These are phyloP conservation scores for Plasmodium adleri DNA, from an alignment of 169 alveolate species.

Conservation along the genomic window DNA sequence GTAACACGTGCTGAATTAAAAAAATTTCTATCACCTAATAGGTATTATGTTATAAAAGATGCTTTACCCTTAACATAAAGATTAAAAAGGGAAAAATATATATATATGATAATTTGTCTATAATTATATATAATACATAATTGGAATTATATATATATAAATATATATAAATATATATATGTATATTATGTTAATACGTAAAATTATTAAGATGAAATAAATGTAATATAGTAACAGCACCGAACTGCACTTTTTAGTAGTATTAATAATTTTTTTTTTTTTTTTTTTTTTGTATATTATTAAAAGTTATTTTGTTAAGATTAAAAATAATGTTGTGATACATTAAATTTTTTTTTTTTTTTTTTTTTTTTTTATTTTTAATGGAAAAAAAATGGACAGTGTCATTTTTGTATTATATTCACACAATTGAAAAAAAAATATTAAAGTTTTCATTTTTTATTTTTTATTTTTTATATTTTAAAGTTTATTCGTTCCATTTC, in stretches of 20 bases:
- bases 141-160: neutral
- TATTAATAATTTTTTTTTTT: no score
- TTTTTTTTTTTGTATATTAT: no score
- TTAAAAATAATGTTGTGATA: no score
- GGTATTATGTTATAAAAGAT: constrained; percentile 48
- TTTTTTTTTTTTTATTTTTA: neutral
- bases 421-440: neutral
- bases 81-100: neutral
- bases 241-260: no score
- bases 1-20: constrained; percentile 79
- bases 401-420: neutral
- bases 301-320: no score
- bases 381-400: neutral
- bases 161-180: neutral
- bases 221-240: no score
- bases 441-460: neutral
- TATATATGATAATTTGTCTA: no score
- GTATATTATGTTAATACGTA: no score
- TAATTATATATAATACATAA: constrained; percentile 2
- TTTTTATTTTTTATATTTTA: constrained; percentile 10
- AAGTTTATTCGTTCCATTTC: constrained; percentile 66
- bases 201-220: no score
- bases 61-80: constrained; percentile 60
- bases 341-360: neutral
- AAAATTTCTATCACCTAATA: constrained; percentile 27